Evolutionary conservation across 495 filamentous ascomycete species (phyloP).

Genomic region (Hyphodiscus hymeniophilus): DNA sequence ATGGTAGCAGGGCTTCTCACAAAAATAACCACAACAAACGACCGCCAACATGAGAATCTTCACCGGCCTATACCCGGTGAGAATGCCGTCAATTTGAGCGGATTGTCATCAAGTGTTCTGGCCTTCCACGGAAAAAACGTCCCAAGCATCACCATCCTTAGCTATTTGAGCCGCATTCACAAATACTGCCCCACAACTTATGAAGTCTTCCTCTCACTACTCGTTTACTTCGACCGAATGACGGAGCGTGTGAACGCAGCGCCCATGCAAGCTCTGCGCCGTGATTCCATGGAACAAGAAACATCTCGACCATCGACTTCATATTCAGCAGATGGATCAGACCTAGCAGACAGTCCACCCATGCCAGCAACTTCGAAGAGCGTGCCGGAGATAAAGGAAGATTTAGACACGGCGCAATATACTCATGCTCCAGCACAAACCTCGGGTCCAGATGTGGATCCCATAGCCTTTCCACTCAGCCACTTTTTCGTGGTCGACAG

Average conservation of each 20-base stretch:
- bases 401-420: slow-evolving; percentile 21
- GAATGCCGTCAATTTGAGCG: slow-evolving; percentile 56
- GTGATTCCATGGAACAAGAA: slow-evolving; percentile 2
- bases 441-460: slow-evolving; percentile 10
- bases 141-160: slow-evolving; percentile 91
- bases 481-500: slow-evolving; percentile 97
- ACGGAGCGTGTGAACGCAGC: slow-evolving; percentile 77
- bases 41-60: slow-evolving; percentile 78
- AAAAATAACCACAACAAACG: slow-evolving; percentile 97
- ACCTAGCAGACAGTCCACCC: slow-evolving; percentile 21
- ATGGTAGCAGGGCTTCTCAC: slow-evolving; percentile 99
- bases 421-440: slow-evolving; percentile 23
- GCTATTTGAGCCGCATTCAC: slow-evolving; percentile 93
- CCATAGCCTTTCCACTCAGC: slow-evolving; percentile 30
- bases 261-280: slow-evolving; percentile 13
- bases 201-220: slow-evolving; percentile 89
- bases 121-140: slow-evolving; percentile 99
- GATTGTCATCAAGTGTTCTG: slow-evolving; percentile 80
- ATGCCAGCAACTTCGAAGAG: slow-evolving; percentile 6
- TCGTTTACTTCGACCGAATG: slow-evolving; percentile 99
- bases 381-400: slow-evolving; percentile 11
- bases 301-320: slow-evolving; percentile 17
- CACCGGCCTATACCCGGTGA: slow-evolving; percentile 65
- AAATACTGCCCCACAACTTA: slow-evolving; percentile 99
- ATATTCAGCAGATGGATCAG: slow-evolving; percentile 22